Percentiles rank a stretch among this genome's conserved stretches.
phyloP scores from a whole-genome alignment of 2,329 filamentous ascomycete genomes.

The Monosporascus sp. region DNA sequence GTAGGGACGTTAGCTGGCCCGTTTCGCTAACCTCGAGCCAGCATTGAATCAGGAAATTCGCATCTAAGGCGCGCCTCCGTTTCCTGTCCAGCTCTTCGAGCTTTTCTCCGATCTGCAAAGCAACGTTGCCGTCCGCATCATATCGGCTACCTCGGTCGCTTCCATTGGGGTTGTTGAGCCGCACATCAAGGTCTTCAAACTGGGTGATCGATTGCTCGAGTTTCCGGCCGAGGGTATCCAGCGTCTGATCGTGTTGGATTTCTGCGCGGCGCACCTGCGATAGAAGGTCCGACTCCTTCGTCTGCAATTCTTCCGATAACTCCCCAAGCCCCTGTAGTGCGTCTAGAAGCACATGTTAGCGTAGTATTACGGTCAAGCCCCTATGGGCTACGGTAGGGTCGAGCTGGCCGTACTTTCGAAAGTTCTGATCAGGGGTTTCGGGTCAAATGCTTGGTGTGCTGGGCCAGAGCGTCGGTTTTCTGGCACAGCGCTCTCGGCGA shows the following conservation, averaged over 20 bases:
- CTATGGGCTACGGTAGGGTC: slow-evolving; percentile 1
- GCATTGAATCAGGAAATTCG: slow-evolving; percentile 91
- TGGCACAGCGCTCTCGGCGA: slow-evolving; percentile 82
- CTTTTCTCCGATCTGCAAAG: slow-evolving; percentile 89
- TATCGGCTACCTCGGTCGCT: slow-evolving; percentile 42
- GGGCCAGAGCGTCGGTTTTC: slow-evolving; percentile 72
- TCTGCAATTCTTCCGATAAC: slow-evolving; percentile 79
- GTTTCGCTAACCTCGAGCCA: slow-evolving; percentile 94
- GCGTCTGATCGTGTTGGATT: slow-evolving; percentile 83
- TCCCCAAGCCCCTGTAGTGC: slow-evolving; percentile 63
- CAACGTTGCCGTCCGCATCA: slow-evolving; percentile 73
- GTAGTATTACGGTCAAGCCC: not conserved
- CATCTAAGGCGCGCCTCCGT: slow-evolving; percentile 81
- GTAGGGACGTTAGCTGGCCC: slow-evolving; percentile 78
- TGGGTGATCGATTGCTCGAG: slow-evolving; percentile 87
- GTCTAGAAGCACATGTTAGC: slow-evolving; percentile 37
- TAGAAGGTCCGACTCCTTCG: slow-evolving; percentile 84
- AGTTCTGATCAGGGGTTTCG: slow-evolving; percentile 91
- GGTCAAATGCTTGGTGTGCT: slow-evolving; percentile 69
- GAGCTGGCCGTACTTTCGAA: slow-evolving; percentile 64
- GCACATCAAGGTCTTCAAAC: slow-evolving; percentile 85
- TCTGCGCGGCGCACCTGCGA: slow-evolving; percentile 89
- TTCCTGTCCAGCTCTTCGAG: slow-evolving; percentile 94
- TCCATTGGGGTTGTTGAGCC: slow-evolving; percentile 60
- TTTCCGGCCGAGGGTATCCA: slow-evolving; percentile 81